Conservation (phyloP, 106 monocot species). For the Allium cepa region DNA sequence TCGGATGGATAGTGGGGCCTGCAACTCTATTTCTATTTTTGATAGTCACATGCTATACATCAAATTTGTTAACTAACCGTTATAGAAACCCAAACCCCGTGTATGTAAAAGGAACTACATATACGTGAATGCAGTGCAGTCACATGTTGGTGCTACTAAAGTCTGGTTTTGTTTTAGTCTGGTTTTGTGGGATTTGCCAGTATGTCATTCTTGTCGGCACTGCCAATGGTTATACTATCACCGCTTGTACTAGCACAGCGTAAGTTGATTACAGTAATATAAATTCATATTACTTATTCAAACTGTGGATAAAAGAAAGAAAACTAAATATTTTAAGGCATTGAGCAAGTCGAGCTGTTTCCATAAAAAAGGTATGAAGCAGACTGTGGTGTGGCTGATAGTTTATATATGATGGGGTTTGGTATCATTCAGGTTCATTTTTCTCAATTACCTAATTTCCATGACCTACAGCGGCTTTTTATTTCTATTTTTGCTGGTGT, state of each 20-base stretch:
- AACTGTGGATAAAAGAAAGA: not conserved
- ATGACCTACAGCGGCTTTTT: conserved; percentile 32
- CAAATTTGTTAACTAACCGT: conserved; percentile 43
- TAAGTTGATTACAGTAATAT: conserved; percentile 12
- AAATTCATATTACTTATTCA: not conserved
- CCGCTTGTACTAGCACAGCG: conserved; percentile 45
- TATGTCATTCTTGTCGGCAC: conserved; percentile 51
- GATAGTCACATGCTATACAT: conserved; percentile 43
- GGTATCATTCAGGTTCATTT: conserved; percentile 44
- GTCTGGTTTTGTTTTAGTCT: conserved; percentile 22
- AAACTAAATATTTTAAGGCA: conserved; percentile 21
- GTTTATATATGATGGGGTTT: conserved; percentile 42
- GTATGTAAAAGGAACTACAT: conserved; percentile 29
- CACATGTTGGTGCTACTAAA: conserved; percentile 18
- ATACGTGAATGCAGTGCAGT: conserved; percentile 39
- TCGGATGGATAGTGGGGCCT: conserved; percentile 42
- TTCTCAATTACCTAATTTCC: conserved; percentile 54
- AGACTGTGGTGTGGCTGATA: conserved; percentile 29
- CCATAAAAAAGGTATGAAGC: conserved; percentile 33
- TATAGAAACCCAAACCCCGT: conserved; percentile 32
- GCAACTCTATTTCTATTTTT: conserved; percentile 29
- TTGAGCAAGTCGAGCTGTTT: conserved; percentile 48
- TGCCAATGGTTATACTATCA: conserved; percentile 57
- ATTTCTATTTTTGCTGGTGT: conserved; percentile 28
- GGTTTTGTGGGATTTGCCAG: conserved; percentile 34